Evolutionary conservation across 2,329 filamentous ascomycete genomes (phyloP).

Genomic region (Cladophialophora carrionii): DNA sequence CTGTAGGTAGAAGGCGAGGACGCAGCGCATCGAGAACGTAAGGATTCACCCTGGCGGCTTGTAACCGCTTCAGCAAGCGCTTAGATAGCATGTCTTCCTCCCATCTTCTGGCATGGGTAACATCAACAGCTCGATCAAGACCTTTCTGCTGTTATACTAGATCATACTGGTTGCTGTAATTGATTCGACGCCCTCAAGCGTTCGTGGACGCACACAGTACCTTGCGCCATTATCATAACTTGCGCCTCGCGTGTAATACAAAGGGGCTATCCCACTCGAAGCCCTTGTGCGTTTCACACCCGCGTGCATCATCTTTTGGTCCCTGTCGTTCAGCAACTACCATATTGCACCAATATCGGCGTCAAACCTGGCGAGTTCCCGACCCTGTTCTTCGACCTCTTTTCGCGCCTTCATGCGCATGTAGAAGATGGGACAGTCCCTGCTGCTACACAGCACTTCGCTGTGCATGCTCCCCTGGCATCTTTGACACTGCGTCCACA

Average conservation of each 20-base stretch:
- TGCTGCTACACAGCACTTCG: conserved; percentile 94
- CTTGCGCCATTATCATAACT: not conserved
- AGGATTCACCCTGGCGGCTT: no score
- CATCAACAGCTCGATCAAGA: not conserved
- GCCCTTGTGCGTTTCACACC: not conserved
- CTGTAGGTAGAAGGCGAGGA: no score
- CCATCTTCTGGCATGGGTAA: not conserved
- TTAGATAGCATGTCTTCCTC: not conserved
- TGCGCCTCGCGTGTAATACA: not conserved
- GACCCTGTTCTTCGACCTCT: conserved; percentile 92
- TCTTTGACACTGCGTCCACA: conserved; percentile 98
- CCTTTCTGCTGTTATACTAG: not conserved
- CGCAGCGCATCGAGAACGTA: no score
- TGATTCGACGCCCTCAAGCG: not conserved
- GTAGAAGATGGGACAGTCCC: conserved; percentile 98
- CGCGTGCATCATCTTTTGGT: not conserved
- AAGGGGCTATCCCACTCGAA: not conserved
- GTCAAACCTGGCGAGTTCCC: conserved; percentile 88
- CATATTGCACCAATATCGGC: conserved; percentile 66
- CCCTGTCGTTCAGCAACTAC: conserved; percentile 15
- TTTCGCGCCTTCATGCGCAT: conserved; percentile 99
- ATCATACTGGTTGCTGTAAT: not conserved
- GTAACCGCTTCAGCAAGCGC: no score
- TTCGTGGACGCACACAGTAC: not conserved
- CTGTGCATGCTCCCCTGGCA: conserved; percentile 98